Conservation (phyloP, 768 basidiomycete genomes). For the Phylloporus arenicola region DNA sequence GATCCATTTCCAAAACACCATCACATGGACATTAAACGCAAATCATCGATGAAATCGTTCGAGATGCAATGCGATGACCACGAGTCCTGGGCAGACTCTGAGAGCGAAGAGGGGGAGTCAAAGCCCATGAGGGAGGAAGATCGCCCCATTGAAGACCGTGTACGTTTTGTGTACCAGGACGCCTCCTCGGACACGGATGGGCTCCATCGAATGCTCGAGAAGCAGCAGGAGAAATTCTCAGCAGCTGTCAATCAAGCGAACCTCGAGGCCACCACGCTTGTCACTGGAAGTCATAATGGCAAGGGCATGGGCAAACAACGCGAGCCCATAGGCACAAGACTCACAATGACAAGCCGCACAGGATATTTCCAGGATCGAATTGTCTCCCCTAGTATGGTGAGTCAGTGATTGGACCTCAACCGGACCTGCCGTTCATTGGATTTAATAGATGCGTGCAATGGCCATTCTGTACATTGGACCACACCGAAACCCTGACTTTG, state of each 20-base stretch:
- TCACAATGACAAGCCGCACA: constrained; percentile 93
- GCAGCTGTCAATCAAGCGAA: constrained; percentile 49
- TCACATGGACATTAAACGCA: constrained; percentile 26
- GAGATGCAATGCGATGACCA: constrained; percentile 36
- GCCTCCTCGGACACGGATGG: constrained; percentile 12
- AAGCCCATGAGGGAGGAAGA: constrained; percentile 58
- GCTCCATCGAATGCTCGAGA: constrained; percentile 31
- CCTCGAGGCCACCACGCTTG: constrained; percentile 38
- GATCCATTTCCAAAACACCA: constrained; percentile 11
- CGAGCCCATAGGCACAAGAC: constrained; percentile 73
- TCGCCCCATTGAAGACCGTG: constrained; percentile 68
- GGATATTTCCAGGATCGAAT: constrained; percentile 93
- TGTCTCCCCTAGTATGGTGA: constrained; percentile 92
- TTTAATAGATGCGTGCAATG: constrained; percentile 96
- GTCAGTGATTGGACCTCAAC: constrained; percentile 25
- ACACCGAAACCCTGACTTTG: constrained; percentile 88
- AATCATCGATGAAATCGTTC: constrained; percentile 25
- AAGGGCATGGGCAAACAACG: constrained; percentile 33
- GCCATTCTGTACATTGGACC: constrained; percentile 96
- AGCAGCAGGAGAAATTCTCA: constrained; percentile 48
- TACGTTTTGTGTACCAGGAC: constrained; percentile 49
- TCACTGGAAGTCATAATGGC: constrained; percentile 27
- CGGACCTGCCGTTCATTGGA: constrained; percentile 7
- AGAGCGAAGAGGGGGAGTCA: constrained; percentile 46
- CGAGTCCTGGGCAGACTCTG: constrained; percentile 49